Conservation (phyloP, 805 yeast genomes). For the Zygosaccharomyces bisporus region DNA sequence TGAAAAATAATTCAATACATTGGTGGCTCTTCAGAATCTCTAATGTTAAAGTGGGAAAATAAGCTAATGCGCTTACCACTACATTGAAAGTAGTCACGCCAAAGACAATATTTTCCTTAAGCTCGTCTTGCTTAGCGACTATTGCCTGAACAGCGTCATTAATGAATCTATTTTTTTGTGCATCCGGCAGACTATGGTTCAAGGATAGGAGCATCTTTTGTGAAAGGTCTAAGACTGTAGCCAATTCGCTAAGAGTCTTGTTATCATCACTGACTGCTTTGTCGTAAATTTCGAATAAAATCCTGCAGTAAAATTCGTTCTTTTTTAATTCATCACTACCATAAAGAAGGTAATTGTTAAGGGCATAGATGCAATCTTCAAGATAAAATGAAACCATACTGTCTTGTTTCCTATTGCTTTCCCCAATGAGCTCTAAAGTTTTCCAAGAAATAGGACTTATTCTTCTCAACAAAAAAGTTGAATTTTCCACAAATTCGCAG, state of each 20-base stretch:
- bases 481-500: constrained; percentile 69
- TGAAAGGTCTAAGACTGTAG: constrained; percentile 57
- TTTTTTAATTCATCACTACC: constrained; percentile 49
- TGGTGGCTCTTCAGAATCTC: constrained; percentile 44
- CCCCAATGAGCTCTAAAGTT: constrained; percentile 50
- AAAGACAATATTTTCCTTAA: constrained; percentile 32
- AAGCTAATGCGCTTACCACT: constrained; percentile 58
- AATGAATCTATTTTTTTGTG: constrained; percentile 46
- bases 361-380: constrained; percentile 70
- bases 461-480: constrained; percentile 54
- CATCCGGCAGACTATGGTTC: constrained; percentile 42
- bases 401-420: constrained; percentile 33
- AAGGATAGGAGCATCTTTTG: constrained; percentile 61
- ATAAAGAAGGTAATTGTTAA: constrained; percentile 69
- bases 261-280: constrained; percentile 43
- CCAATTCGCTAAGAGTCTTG: constrained; percentile 53
- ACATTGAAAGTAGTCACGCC: constrained; percentile 45
- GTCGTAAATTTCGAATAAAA: constrained; percentile 49
- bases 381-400: constrained; percentile 61
- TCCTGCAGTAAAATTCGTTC: constrained; percentile 46
- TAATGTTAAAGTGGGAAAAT: constrained; percentile 55
- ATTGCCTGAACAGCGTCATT: constrained; percentile 41
- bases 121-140: constrained; percentile 21
- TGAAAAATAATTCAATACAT: constrained; percentile 50
- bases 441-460: constrained; percentile 76